phyloP scores from a whole-genome alignment of 352 stramenopile species.

The Phytopythium kandeliae region DNA sequence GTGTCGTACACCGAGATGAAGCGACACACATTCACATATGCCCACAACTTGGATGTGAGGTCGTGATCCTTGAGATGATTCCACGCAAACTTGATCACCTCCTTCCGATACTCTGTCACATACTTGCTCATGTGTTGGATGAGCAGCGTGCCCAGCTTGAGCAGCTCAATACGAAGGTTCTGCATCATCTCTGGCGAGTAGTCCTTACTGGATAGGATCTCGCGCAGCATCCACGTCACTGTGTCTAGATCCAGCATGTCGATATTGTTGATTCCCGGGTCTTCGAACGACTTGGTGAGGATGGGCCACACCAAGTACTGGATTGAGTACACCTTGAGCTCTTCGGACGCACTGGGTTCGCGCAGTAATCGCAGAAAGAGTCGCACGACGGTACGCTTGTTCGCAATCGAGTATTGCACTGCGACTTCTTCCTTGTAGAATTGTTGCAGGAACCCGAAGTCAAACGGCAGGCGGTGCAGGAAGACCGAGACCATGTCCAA shows the following conservation, averaged over 20 bases:
- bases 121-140: constrained; percentile 94
- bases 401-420: constrained; percentile 36
- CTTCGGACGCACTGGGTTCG: constrained; percentile 61
- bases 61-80: constrained; percentile 95
- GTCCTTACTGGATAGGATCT: constrained; percentile 86
- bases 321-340: constrained; percentile 91
- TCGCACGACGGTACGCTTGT: constrained; percentile 85
- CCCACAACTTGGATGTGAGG: constrained; percentile 94
- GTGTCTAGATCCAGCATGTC: constrained; percentile 85
- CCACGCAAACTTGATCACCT: constrained; percentile 99
- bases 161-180: constrained; percentile 85
- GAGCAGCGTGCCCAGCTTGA: constrained; percentile 94
- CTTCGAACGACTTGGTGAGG: constrained; percentile 83
- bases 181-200: constrained; percentile 62
- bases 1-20: constrained; percentile 97
- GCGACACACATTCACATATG: constrained; percentile 96
- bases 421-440: constrained; percentile 88
- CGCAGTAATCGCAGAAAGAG: constrained; percentile 88
- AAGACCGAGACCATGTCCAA: constrained; percentile 96
- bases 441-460: constrained; percentile 93
- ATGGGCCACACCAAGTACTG: constrained; percentile 94
- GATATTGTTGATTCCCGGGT: constrained; percentile 64
- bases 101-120: constrained; percentile 91
- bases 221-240: constrained; percentile 84
- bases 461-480: constrained; percentile 88